These are phyloP conservation scores for Luzula sylvatica DNA, from an alignment of 176 grass and related monocot species.

Conservation along the genomic window DNA sequence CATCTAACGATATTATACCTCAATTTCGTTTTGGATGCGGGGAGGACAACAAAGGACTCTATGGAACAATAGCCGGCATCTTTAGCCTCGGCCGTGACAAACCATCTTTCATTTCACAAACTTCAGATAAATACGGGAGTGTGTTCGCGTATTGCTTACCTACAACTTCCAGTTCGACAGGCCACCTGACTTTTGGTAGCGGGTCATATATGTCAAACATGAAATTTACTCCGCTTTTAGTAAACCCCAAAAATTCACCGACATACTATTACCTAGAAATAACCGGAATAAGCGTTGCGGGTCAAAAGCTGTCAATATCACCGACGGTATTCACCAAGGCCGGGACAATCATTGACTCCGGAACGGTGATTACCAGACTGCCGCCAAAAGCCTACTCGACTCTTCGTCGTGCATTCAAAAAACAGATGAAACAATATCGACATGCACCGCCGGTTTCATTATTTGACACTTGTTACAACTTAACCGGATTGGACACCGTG, in stretches of 20 bases:
- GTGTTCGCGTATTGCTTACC: constrained; percentile 49
- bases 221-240: constrained; percentile 13
- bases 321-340: neutral
- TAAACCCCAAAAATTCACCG: neutral
- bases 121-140: neutral
- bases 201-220: neutral
- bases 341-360: constrained; percentile 29
- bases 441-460: neutral
- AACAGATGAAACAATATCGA: constrained; percentile 22
- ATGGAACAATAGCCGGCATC: constrained; percentile 15
- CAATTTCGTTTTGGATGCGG: constrained; percentile 37
- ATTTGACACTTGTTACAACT: constrained; percentile 39
- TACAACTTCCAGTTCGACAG: constrained; percentile 10
- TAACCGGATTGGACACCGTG: constrained; percentile 18
- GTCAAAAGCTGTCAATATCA: neutral
- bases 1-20: neutral
- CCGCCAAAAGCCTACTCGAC: constrained; percentile 20
- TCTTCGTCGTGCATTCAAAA: constrained; percentile 16
- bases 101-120: constrained; percentile 31
- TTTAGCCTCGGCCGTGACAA: constrained; percentile 29
- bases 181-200: constrained; percentile 26
- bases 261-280: constrained; percentile 27
- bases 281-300: constrained; percentile 18
- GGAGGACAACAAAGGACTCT: neutral
- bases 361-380: constrained; percentile 31